phyloP scores from a whole-genome alignment of 768 basidiomycete genomes.

The Leccinum fibrillosum region DNA sequence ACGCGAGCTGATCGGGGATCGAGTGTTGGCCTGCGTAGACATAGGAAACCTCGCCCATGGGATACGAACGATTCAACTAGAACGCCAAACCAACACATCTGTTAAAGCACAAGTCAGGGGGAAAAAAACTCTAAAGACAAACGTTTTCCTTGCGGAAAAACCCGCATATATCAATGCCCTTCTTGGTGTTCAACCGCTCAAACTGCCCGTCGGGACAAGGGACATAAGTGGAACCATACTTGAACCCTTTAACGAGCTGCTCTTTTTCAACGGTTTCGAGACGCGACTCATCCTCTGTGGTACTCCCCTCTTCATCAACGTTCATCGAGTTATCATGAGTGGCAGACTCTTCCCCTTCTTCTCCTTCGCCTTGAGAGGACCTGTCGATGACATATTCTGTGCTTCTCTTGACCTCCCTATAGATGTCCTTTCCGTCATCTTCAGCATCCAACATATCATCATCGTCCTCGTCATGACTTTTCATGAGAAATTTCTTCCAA shows the following conservation, averaged over 20 bases:
- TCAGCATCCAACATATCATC: constrained; percentile 26
- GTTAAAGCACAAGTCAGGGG: background rate
- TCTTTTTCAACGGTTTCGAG: constrained; percentile 69
- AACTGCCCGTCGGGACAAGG: constrained; percentile 88
- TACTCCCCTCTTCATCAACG: constrained; percentile 32
- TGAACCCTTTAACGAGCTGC: constrained; percentile 77
- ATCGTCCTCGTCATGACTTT: constrained; percentile 25
- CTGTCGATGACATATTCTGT: constrained; percentile 60
- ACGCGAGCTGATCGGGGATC: constrained; percentile 71
- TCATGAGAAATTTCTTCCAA: constrained; percentile 59
- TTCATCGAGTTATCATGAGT: constrained; percentile 17
- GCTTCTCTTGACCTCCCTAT: constrained; percentile 39
- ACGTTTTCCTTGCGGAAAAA: constrained; percentile 76
- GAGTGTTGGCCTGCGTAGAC: constrained; percentile 73
- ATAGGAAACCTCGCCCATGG: constrained; percentile 84
- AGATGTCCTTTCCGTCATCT: constrained; percentile 32
- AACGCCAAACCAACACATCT: background rate
- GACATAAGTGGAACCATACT: constrained; percentile 86
- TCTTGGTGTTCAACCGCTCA: constrained; percentile 63
- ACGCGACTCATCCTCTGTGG: constrained; percentile 34
- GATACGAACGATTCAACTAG: constrained; percentile 79
- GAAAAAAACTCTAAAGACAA: constrained; percentile 12
- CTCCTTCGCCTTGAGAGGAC: constrained; percentile 34
- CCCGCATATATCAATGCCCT: constrained; percentile 85
- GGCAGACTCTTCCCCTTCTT: constrained; percentile 22